Percentiles rank a stretch among this genome's conserved stretches.
Evolutionary conservation across 2,329 filamentous ascomycete species (phyloP).

Genomic region (Neonectria punicea): DNA sequence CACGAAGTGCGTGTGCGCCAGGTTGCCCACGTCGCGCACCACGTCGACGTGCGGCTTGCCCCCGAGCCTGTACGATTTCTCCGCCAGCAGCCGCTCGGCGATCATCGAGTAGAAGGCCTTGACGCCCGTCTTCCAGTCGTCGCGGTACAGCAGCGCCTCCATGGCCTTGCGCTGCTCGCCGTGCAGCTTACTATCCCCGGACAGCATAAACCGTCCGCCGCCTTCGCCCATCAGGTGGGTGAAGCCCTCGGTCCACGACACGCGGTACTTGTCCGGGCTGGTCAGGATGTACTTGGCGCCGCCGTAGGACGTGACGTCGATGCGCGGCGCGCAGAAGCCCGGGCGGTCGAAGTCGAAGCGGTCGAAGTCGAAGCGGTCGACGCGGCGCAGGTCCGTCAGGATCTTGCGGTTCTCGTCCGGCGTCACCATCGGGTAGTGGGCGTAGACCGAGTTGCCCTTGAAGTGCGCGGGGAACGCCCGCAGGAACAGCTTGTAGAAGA

Average conservation of each 20-base stretch:
- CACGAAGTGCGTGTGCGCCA: slow-evolving; percentile 72
- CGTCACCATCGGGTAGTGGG: slow-evolving; percentile 78
- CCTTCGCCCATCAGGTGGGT: slow-evolving; percentile 68
- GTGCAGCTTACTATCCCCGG: slow-evolving; percentile 60
- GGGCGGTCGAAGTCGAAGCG: slow-evolving; percentile 78
- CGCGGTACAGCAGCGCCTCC: slow-evolving; percentile 67
- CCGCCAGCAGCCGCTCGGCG: slow-evolving; percentile 68
- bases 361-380: slow-evolving; percentile 74
- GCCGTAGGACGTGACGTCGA: slow-evolving; percentile 69
- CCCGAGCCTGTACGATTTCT: slow-evolving; percentile 72
- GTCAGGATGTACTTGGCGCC: slow-evolving; percentile 71
- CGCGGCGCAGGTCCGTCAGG: slow-evolving; percentile 73
- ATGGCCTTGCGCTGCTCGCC: slow-evolving; percentile 63
- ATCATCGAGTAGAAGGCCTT: slow-evolving; percentile 74
- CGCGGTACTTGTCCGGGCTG: slow-evolving; percentile 69
- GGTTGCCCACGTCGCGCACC: slow-evolving; percentile 75
- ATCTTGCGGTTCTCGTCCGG: slow-evolving; percentile 79
- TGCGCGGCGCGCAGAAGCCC: slow-evolving; percentile 56
- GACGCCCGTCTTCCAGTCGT: slow-evolving; percentile 70
- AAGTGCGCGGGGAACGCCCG: slow-evolving; percentile 85
- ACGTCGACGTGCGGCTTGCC: slow-evolving; percentile 73
- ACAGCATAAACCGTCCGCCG: slow-evolving; percentile 66
- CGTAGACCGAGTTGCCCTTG: slow-evolving; percentile 80
- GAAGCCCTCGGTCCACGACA: slow-evolving; percentile 72
- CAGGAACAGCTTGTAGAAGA: slow-evolving; percentile 86